Percentiles rank a stretch among this genome's conserved stretches.
Evolutionary conservation across 257 asterid genomes (phyloP).

Genomic region (Solanum neorickii): DNA sequence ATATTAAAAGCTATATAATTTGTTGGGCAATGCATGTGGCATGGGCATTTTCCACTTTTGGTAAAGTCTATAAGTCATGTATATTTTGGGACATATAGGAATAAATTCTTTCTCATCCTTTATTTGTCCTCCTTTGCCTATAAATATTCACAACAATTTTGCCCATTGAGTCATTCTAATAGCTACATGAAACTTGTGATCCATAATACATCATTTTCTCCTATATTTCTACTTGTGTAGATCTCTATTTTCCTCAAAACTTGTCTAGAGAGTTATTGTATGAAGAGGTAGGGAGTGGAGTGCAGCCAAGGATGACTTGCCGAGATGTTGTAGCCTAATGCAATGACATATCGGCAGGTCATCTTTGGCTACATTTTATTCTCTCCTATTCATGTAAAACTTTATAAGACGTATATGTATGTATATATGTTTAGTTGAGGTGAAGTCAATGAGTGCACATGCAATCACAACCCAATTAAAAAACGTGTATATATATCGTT

Average conservation of each 20-base stretch:
- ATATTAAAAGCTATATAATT: background rate
- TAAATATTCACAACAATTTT: background rate
- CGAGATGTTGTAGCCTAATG: background rate
- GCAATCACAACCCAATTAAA: background rate
- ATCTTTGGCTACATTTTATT: slow-evolving; percentile 5
- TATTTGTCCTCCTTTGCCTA: background rate
- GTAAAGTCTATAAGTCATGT: background rate
- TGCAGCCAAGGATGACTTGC: slow-evolving; percentile 19
- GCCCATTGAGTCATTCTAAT: background rate
- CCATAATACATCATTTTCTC: background rate
- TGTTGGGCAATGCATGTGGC: background rate
- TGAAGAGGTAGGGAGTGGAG: background rate
- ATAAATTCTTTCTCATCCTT: background rate
- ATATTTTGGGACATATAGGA: background rate
- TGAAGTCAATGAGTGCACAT: background rate
- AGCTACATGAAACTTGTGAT: background rate
- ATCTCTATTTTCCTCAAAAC: background rate
- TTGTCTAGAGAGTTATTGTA: slow-evolving; percentile 1
- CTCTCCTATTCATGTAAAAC: slow-evolving; percentile 9
- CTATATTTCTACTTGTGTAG: background rate
- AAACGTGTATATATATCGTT: background rate
- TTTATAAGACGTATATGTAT: background rate
- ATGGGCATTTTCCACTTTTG: background rate
- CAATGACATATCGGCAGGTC: background rate
- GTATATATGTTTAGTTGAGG: background rate